These are phyloP conservation scores for Aspergillus sp. DNA, from an alignment of 2,329 filamentous ascomycete species.

Conservation along the genomic window DNA sequence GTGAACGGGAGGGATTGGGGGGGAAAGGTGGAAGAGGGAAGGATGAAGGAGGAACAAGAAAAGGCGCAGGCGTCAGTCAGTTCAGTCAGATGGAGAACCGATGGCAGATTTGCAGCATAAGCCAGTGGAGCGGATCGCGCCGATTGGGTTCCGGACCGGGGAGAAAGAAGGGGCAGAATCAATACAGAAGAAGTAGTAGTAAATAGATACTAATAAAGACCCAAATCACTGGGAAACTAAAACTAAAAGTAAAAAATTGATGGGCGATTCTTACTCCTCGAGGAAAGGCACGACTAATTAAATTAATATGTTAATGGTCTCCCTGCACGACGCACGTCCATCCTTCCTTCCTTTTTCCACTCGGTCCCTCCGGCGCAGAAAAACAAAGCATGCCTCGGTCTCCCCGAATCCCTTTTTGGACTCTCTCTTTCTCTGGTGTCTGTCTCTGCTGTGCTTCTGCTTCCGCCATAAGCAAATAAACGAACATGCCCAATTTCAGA, in stretches of 20 bases:
- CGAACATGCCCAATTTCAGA: neutral
- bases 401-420: neutral
- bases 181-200: too few relatives aligned
- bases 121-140: neutral
- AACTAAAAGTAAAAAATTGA: too few relatives aligned
- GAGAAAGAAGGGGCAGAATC: neutral
- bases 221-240: too few relatives aligned
- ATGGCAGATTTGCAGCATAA: neutral
- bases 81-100: constrained; percentile 10
- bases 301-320: too few relatives aligned
- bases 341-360: too few relatives aligned
- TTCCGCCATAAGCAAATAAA: too few relatives aligned
- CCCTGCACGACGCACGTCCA: too few relatives aligned
- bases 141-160: constrained; percentile 1
- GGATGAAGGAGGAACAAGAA: constrained; percentile 10
- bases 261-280: too few relatives aligned
- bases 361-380: neutral
- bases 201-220: too few relatives aligned
- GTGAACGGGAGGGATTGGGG: neutral
- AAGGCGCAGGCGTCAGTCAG: constrained; percentile 12
- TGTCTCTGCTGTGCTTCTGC: too few relatives aligned
- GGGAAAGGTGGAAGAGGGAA: neutral
- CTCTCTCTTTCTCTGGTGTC: neutral
- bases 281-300: too few relatives aligned
- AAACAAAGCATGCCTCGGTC: neutral